Evolutionary conservation across 306 rosid genomes (phyloP).

Genomic region (Cicer yamashitae): DNA sequence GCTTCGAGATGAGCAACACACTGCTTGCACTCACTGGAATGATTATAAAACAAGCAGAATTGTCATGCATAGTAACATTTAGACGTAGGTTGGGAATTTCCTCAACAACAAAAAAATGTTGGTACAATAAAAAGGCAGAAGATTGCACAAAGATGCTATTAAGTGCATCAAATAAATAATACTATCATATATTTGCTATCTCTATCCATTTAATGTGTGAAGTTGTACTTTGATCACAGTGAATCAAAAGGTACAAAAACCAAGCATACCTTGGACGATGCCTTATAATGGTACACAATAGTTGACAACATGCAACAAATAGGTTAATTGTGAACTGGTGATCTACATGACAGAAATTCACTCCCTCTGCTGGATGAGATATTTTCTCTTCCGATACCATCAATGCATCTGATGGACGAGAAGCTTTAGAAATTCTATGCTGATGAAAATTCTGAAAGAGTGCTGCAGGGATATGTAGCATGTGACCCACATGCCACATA

Average conservation of each 20-base stretch:
- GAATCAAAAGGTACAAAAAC: conserved; percentile 41
- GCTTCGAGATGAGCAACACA: conserved; percentile 75
- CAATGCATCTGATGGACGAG: conserved; percentile 48
- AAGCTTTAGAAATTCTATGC: conserved; percentile 57
- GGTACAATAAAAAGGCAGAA: conserved; percentile 29
- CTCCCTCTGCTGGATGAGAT: conserved; percentile 51
- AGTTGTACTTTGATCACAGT: conserved; percentile 10
- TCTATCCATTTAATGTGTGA: conserved; percentile 28
- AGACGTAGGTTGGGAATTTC: background rate
- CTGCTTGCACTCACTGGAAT: conserved; percentile 71
- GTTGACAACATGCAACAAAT: conserved; percentile 79
- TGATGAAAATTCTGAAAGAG: conserved; percentile 72
- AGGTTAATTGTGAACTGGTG: conserved; percentile 66
- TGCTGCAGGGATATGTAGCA: conserved; percentile 76
- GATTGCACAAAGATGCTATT: conserved; percentile 22
- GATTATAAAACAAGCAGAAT: conserved; percentile 35
- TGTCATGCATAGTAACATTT: conserved; percentile 20
- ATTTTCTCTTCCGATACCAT: conserved; percentile 46
- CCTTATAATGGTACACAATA: conserved; percentile 67
- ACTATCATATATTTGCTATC: conserved; percentile 6
- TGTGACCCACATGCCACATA: conserved; percentile 72
- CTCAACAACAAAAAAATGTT: background rate
- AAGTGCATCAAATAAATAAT: conserved; percentile 34
- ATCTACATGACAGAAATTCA: conserved; percentile 51
- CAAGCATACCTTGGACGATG: conserved; percentile 77